Evolutionary conservation across 2,329 filamentous ascomycete species (phyloP).

Genomic region (Thermomyces lanuginosus): DNA sequence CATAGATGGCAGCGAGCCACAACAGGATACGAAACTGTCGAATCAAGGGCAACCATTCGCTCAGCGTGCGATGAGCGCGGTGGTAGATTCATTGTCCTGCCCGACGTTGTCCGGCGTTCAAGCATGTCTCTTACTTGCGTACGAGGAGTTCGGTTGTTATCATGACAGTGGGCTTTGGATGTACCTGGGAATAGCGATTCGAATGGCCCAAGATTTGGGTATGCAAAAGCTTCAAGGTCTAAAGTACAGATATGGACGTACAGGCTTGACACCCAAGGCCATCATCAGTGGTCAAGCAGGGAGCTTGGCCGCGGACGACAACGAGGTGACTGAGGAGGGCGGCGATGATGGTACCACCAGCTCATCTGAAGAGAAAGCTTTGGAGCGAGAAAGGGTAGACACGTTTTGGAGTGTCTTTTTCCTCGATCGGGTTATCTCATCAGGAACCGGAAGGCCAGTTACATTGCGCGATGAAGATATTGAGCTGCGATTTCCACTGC

Average conservation of each 20-base stretch:
- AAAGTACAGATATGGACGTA: constrained; percentile 36
- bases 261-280: constrained; percentile 40
- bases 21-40: constrained; percentile 30
- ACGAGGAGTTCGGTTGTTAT: constrained; percentile 75
- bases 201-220: constrained; percentile 65
- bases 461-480: constrained; percentile 74
- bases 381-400: constrained; percentile 68
- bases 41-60: constrained; percentile 66
- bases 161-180: constrained; percentile 87
- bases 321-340: constrained; percentile 15
- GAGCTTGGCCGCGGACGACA: constrained; percentile 29
- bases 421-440: constrained; percentile 72
- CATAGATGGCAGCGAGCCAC: constrained; percentile 23
- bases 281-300: constrained; percentile 31
- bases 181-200: constrained; percentile 76
- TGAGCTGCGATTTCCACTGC: constrained; percentile 52
- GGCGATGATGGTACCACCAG: constrained; percentile 34
- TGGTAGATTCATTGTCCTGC: constrained; percentile 67
- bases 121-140: constrained; percentile 66
- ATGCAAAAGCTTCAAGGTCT: constrained; percentile 69
- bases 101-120: constrained; percentile 73
- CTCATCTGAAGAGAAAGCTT: constrained; percentile 42
- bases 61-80: constrained; percentile 64
- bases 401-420: constrained; percentile 87
- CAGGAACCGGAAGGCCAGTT: constrained; percentile 67